Percentiles rank a stretch among this genome's conserved stretches.
Conservation (phyloP, 1,139 yeast species). For the Kodamaea anthophila region DNA sequence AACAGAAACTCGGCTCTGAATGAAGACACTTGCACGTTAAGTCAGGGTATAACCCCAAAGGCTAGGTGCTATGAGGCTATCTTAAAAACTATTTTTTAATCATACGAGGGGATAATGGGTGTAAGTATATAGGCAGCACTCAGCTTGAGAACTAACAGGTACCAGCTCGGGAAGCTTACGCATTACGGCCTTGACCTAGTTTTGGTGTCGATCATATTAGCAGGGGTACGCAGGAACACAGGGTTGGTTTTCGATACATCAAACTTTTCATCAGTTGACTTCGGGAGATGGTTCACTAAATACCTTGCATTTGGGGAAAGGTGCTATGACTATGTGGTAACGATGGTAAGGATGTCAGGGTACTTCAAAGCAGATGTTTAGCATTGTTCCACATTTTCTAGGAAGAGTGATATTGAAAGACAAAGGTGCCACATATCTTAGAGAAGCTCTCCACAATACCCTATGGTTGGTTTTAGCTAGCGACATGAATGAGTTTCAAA, state of each 20-base stretch:
- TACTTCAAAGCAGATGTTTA: slow-evolving; percentile 44
- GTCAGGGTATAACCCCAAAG: no score
- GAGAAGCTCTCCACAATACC: no score
- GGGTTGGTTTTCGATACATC: slow-evolving; percentile 49
- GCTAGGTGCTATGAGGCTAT: no score
- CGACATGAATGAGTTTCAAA: no score
- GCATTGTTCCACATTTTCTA: no score
- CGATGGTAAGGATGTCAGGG: slow-evolving; percentile 33
- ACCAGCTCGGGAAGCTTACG: slow-evolving; percentile 45
- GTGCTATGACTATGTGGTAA: slow-evolving; percentile 41
- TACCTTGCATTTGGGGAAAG: slow-evolving; percentile 51
- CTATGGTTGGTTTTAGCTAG: no score
- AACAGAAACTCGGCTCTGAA: no score
- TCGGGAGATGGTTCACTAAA: slow-evolving; percentile 47
- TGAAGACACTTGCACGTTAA: not conserved
- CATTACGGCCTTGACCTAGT: slow-evolving; percentile 57
- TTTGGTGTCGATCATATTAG: slow-evolving; percentile 54
- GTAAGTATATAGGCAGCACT: slow-evolving; percentile 1
- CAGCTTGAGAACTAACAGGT: slow-evolving; percentile 7
- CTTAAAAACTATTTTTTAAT: no score
- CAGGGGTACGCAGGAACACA: slow-evolving; percentile 60
- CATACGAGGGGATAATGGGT: slow-evolving; percentile 3
- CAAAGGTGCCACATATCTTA: no score
- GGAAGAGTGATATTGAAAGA: no score
- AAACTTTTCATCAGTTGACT: slow-evolving; percentile 44